Conservation (phyloP, 257 asterid genomes). For the Lycium ferocissimum region DNA sequence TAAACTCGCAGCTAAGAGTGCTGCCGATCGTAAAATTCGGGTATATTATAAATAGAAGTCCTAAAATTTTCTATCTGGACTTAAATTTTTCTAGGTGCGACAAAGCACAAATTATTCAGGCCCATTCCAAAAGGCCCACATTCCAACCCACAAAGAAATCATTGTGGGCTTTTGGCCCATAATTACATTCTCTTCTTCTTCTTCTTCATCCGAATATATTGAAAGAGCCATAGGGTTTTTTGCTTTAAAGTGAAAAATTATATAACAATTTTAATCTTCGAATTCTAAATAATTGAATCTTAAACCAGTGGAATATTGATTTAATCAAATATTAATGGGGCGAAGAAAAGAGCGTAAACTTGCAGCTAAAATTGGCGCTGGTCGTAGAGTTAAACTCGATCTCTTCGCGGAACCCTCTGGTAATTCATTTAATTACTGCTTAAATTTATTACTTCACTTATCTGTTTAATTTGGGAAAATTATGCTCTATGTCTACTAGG, state of each 20-base stretch:
- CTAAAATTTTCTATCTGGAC: too few species aligned
- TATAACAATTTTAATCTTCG: not conserved
- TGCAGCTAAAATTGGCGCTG: conserved; percentile 68
- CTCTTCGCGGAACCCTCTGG: conserved; percentile 97
- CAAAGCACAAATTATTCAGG: too few species aligned
- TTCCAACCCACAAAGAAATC: too few species aligned
- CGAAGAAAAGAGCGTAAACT: conserved; percentile 92
- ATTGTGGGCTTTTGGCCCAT: not conserved
- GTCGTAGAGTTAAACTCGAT: conserved; percentile 93
- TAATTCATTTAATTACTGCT: conserved; percentile 26
- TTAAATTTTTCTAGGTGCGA: too few species aligned
- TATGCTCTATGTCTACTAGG: too few species aligned
- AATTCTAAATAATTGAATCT: not conserved
- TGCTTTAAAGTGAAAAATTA: too few species aligned
- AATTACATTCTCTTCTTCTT: not conserved
- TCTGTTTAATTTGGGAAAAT: too few species aligned
- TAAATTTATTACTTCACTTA: too few species aligned
- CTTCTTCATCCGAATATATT: not conserved
- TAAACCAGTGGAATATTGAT: not conserved
- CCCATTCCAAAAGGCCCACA: not conserved
- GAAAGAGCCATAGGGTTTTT: conserved; percentile 9
- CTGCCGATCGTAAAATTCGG: too few species aligned
- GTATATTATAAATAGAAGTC: too few species aligned
- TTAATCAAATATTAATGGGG: conserved; percentile 55
- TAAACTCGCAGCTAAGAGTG: too few species aligned